Evolutionary conservation across 257 asterid species (phyloP).

Genomic region (Nicotiana benthamiana): DNA sequence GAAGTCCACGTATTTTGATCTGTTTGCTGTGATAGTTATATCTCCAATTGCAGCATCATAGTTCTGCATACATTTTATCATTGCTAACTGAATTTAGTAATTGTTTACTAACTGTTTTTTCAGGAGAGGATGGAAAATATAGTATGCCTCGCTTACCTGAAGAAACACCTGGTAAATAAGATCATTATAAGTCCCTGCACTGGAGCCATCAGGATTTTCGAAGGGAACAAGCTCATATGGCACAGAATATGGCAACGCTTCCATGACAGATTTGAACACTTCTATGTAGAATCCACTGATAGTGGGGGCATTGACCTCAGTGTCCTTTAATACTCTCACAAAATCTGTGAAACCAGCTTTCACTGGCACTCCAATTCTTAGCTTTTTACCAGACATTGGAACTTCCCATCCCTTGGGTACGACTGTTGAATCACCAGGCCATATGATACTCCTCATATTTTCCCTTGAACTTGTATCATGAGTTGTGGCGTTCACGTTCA

Average conservation of each 20-base stretch:
- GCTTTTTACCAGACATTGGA: constrained; percentile 31
- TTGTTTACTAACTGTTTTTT: background rate
- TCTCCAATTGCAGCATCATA: constrained; percentile 6
- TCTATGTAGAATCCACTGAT: constrained; percentile 29
- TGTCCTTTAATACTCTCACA: constrained; percentile 26
- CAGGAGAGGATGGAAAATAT: background rate
- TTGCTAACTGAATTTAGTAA: background rate
- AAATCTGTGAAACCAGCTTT: constrained; percentile 21
- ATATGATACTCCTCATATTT: constrained; percentile 17
- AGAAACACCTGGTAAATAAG: constrained; percentile 35
- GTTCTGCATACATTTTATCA: constrained; percentile 3
- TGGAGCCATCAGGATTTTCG: constrained; percentile 20
- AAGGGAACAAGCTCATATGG: constrained; percentile 25
- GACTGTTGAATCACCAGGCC: constrained; percentile 39
- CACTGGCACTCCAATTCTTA: constrained; percentile 36
- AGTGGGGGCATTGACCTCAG: constrained; percentile 14
- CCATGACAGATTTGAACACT: constrained; percentile 28
- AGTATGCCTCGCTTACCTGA: background rate
- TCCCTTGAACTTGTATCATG: constrained; percentile 4
- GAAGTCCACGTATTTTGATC: constrained; percentile 6
- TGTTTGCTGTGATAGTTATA: background rate
- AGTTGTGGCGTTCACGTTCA: background rate
- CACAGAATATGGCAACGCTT: constrained; percentile 28
- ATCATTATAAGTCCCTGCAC: constrained; percentile 34
- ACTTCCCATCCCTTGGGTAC: constrained; percentile 47